Evolutionary conservation across 495 filamentous ascomycete genomes (phyloP), one percentile per base, ranked within the genome.

Genomic region (Penicillium roqueforti): DNA sequence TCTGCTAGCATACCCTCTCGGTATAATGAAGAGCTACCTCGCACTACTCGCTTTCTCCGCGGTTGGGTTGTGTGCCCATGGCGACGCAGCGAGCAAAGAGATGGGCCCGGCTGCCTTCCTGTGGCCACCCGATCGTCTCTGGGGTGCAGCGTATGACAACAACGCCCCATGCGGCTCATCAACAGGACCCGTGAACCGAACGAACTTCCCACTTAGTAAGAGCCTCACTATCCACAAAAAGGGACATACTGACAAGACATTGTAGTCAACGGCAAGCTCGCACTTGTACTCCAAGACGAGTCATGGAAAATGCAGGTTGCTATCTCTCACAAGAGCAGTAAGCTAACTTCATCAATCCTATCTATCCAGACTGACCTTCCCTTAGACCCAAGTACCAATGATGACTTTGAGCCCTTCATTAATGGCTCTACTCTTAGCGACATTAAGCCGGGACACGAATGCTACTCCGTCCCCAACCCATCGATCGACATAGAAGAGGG

Each of bases 31-130:
- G 4, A 41, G 22, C 32, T 37, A 37, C 28, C 29, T 23, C 16
- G 38, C 26, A 13, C 40, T 65, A 1, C 32, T 65, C 31, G 51
- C 53, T 13, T 14, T 62, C 6, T 54, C 29, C 5, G 36, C 31
- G 2, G 8, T 34, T n/a, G 13, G 38, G n/a, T 29, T 29, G 6
- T 43, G 48, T 34, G 56, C 56, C 18, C 37, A 39, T 19, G 44
- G 26, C 3, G 51, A 49, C n/a, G 60, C 54, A 14, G 54, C 57
- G 6, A 39, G 37, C 37, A 51, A 55, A 19, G 65, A 70, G n/a
- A 80, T 80, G 76, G 78, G 78, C 0, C 76, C 78, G 5, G 77
- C 74, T 16, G 77, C 76, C 19, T 80, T 81, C 55, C 59, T 81
- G 26, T 81, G 78, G 78, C 78, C 78, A 4, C 63, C 65, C 6